These are phyloP conservation scores for Peronospora farinosa DNA, from an alignment of 352 stramenopile species.

Conservation along the genomic window DNA sequence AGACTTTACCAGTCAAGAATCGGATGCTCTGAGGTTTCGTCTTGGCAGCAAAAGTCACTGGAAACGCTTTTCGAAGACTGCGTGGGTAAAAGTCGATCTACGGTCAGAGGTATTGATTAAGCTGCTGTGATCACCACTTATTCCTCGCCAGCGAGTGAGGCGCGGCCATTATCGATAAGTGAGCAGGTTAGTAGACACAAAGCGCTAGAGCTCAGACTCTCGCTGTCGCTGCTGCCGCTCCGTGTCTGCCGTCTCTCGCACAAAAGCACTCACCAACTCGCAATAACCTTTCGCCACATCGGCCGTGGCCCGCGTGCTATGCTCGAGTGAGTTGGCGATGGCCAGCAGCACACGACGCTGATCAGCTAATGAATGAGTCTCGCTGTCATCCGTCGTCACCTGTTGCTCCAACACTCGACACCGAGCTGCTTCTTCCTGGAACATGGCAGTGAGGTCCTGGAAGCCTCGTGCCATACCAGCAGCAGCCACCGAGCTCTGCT, in stretches of 20 bases:
- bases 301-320: conserved; percentile 38
- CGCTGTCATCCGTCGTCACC: background rate
- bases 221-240: conserved; percentile 1
- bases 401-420: conserved; percentile 22
- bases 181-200: background rate
- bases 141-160: background rate
- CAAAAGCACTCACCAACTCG: conserved; percentile 30
- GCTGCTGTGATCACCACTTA: background rate
- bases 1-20: background rate
- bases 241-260: conserved; percentile 14
- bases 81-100: background rate
- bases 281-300: conserved; percentile 41
- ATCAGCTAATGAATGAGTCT: conserved; percentile 10
- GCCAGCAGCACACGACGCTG: conserved; percentile 32
- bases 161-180: background rate
- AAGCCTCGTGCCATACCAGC: conserved; percentile 40
- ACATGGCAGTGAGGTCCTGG: conserved; percentile 35
- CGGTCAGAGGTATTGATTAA: background rate
- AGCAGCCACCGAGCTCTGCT: conserved; percentile 44
- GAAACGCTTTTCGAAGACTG: background rate
- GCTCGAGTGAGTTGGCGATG: conserved; percentile 37
- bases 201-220: conserved; percentile 6
- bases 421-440: conserved; percentile 28
- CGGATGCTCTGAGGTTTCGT: conserved; percentile 1
- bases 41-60: background rate